Conservation (phyloP, 1,284 basidiomycete species). For the Sparassis latifolia region DNA sequence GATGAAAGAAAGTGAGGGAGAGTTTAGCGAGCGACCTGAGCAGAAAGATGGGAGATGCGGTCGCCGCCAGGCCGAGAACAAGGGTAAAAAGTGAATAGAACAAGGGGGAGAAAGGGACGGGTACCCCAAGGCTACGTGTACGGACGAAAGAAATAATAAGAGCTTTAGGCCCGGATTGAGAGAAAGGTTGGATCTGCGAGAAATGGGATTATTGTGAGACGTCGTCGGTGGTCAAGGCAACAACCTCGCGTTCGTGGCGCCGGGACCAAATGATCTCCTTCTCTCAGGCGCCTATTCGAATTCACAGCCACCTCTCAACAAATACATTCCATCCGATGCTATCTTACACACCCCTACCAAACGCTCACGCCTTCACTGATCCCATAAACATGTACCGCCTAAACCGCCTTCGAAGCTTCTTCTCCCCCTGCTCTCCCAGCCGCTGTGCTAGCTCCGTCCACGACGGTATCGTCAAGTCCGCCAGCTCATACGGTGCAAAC, state of each 20-base stretch:
- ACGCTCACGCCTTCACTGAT: conserved; percentile 27
- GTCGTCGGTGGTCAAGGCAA: conserved; percentile 65
- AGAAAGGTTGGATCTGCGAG: conserved; percentile 22
- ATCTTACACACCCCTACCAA: conserved; percentile 1
- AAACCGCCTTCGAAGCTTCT: conserved; percentile 63
- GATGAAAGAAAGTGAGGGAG: conserved; percentile 16
- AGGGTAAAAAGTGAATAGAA: too few species aligned
- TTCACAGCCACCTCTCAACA: background rate
- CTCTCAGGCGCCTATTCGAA: conserved; percentile 1
- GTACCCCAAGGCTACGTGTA: conserved; percentile 4
- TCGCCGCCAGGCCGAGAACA: too few species aligned
- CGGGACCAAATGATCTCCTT: conserved; percentile 1
- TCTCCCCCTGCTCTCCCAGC: conserved; percentile 47
- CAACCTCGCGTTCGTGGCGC: conserved; percentile 15
- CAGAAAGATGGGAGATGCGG: too few species aligned
- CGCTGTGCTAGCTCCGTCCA: conserved; percentile 69
- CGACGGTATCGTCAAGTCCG: conserved; percentile 71
- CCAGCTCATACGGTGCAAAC: conserved; percentile 66
- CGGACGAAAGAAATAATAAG: conserved; percentile 12
- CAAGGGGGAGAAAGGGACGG: background rate
- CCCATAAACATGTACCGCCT: conserved; percentile 68
- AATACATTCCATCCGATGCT: background rate
- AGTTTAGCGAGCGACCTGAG: conserved; percentile 27
- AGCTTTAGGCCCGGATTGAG: conserved; percentile 14
- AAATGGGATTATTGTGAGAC: conserved; percentile 17